These are phyloP conservation scores for Leishmania lainsoni DNA, from an alignment of 208 protist species.

Conservation along the genomic window DNA sequence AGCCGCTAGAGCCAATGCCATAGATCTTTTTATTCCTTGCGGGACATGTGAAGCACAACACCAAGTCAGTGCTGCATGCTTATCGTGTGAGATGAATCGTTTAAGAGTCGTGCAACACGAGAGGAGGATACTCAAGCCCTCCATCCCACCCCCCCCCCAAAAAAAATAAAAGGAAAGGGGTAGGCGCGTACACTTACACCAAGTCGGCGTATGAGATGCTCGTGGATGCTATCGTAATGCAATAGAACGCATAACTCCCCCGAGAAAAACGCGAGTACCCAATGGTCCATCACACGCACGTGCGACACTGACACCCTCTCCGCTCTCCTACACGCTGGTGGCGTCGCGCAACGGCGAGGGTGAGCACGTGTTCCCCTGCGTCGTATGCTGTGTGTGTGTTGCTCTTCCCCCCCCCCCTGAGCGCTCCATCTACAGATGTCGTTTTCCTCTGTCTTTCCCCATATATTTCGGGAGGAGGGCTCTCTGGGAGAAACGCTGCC, in stretches of 20 bases:
- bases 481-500: too few relatives aligned
- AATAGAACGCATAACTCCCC: neutral
- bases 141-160: too few relatives aligned
- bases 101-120: neutral
- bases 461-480: too few relatives aligned
- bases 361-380: neutral
- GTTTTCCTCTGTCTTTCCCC: too few relatives aligned
- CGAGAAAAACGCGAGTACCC: neutral
- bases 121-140: too few relatives aligned
- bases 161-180: too few relatives aligned
- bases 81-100: neutral
- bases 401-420: too few relatives aligned
- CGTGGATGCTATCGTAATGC: neutral
- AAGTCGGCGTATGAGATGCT: neutral
- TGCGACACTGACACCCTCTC: neutral
- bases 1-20: neutral
- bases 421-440: too few relatives aligned
- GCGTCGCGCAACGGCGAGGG: neutral
- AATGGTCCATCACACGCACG: neutral
- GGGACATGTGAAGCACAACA: neutral
- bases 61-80: neutral
- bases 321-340: neutral
- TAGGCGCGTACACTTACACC: too few relatives aligned
- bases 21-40: neutral
- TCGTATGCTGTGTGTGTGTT: neutral